A percentile compares a stretch with the other conserved stretches of the same genome.
Conservation (phyloP, 73 alveolate genomes). For the Breviolum minutum region DNA sequence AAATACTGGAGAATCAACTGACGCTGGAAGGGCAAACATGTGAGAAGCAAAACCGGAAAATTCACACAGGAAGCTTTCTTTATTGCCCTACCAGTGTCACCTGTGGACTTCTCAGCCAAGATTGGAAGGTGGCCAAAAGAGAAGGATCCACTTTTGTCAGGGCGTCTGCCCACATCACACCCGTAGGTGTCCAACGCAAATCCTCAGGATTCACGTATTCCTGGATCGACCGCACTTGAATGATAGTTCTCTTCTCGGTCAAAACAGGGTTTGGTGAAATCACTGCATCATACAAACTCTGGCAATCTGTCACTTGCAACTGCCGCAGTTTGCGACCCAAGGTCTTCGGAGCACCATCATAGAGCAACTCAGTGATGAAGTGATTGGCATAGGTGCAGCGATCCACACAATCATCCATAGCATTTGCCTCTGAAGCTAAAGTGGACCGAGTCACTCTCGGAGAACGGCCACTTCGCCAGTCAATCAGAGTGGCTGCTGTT, state of each 20-base stretch:
- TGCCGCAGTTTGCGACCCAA: not conserved
- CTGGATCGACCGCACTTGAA: not conserved
- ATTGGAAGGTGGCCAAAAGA: not conserved
- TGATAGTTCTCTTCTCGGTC: slow-evolving; percentile 3
- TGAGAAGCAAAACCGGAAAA: not conserved
- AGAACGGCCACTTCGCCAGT: not conserved
- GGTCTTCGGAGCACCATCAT: not conserved
- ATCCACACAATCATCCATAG: slow-evolving; percentile 23
- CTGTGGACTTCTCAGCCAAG: not conserved
- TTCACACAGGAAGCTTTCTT: slow-evolving; percentile 11
- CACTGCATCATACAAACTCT: slow-evolving; percentile 16
- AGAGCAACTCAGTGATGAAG: slow-evolving; percentile 13
- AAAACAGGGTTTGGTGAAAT: not conserved
- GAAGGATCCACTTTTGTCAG: not conserved
- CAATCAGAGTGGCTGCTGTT: not conserved
- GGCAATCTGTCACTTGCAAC: slow-evolving; percentile 4
- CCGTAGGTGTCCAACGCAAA: slow-evolving; percentile 22
- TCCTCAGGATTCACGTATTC: not conserved
- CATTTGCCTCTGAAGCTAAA: slow-evolving; percentile 21
- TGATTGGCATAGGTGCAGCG: not conserved
- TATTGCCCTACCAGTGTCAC: not conserved
- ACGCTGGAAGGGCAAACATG: not conserved
- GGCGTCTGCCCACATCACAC: slow-evolving; percentile 5
- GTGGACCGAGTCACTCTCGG: slow-evolving; percentile 17
- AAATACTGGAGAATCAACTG: too few species aligned